Evolutionary conservation across 2,329 filamentous ascomycete species (phyloP).

Genomic region (Aspergillus sp.): DNA sequence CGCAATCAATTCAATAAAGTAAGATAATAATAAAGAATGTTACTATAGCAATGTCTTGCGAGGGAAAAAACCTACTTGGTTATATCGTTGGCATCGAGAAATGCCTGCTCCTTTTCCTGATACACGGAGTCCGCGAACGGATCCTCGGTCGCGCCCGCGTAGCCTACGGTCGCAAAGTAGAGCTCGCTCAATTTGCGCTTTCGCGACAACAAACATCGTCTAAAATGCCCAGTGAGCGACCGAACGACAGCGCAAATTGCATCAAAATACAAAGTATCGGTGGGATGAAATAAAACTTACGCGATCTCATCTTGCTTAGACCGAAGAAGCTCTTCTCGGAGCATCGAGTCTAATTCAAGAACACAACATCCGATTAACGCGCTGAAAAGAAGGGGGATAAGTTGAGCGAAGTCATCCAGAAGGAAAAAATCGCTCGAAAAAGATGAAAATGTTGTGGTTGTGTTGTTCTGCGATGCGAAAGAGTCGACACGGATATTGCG

Average conservation of each 20-base stretch:
- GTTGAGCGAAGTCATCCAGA: conserved; percentile 49
- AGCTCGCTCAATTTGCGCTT: conserved; percentile 91
- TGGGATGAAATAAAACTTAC: conserved; percentile 47
- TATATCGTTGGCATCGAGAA: conserved; percentile 63
- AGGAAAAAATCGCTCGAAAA: conserved; percentile 49
- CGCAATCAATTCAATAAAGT: not conserved
- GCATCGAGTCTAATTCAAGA: conserved; percentile 54
- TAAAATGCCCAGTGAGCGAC: conserved; percentile 47
- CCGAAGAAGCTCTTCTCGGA: conserved; percentile 55
- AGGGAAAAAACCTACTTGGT: conserved; percentile 54
- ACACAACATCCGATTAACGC: conserved; percentile 56
- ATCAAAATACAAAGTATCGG: conserved; percentile 30
- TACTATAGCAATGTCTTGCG: conserved; percentile 5
- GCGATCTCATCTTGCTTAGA: conserved; percentile 57
- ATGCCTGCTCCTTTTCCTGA: conserved; percentile 55
- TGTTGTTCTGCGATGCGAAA: conserved; percentile 43
- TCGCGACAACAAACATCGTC: conserved; percentile 71
- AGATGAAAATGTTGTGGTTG: conserved; percentile 49
- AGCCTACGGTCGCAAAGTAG: conserved; percentile 74
- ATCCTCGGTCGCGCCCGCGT: conserved; percentile 55
- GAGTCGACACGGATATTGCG: conserved; percentile 34
- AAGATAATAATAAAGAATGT: not conserved
- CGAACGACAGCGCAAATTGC: conserved; percentile 27
- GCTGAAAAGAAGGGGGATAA: conserved; percentile 46
- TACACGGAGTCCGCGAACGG: conserved; percentile 59